Percentiles rank a stretch among this genome's conserved stretches.
Evolutionary conservation across 2,329 filamentous ascomycete species (phyloP).

Genomic region (Verticillium tricorpus): DNA sequence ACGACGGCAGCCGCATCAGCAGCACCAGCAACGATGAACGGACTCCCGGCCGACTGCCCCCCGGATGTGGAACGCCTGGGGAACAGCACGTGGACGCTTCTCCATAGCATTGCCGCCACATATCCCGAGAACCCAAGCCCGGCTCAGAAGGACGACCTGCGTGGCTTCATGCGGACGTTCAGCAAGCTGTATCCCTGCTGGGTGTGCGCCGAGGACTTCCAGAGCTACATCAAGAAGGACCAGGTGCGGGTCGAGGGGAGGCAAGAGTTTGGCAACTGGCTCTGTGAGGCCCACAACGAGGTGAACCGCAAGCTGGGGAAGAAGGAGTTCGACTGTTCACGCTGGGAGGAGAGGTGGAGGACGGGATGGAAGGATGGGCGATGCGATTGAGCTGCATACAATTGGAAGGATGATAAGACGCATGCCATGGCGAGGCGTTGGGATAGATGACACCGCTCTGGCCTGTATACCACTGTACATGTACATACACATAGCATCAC

Average conservation of each 20-base stretch:
- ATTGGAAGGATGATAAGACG: neutral
- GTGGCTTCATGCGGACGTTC: conserved; percentile 74
- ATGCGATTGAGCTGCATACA: conserved; percentile 40
- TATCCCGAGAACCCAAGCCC: conserved; percentile 70
- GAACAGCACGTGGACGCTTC: conserved; percentile 84
- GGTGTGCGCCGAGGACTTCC: conserved; percentile 91
- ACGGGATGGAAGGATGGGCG: conserved; percentile 76
- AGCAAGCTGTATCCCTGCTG: conserved; percentile 91
- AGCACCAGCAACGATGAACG: conserved; percentile 21
- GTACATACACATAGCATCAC: neutral
- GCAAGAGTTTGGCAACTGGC: conserved; percentile 74
- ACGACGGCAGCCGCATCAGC: conserved; percentile 25
- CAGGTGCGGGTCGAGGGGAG: conserved; percentile 55
- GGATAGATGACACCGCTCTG: neutral
- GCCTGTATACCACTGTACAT: neutral
- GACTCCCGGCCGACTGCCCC: conserved; percentile 66
- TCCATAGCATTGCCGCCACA: conserved; percentile 84
- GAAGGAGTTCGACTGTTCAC: conserved; percentile 79
- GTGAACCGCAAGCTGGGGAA: conserved; percentile 91
- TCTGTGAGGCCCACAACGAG: conserved; percentile 83
- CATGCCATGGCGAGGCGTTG: neutral
- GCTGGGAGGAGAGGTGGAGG: conserved; percentile 92
- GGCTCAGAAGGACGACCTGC: conserved; percentile 70
- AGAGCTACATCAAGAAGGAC: conserved; percentile 70
- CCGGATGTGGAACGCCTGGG: conserved; percentile 86